Evolutionary conservation across 257 asterid genomes (phyloP), one percentile per base, ranked within the genome.

Genomic region (Solanum ahanhuiri): DNA sequence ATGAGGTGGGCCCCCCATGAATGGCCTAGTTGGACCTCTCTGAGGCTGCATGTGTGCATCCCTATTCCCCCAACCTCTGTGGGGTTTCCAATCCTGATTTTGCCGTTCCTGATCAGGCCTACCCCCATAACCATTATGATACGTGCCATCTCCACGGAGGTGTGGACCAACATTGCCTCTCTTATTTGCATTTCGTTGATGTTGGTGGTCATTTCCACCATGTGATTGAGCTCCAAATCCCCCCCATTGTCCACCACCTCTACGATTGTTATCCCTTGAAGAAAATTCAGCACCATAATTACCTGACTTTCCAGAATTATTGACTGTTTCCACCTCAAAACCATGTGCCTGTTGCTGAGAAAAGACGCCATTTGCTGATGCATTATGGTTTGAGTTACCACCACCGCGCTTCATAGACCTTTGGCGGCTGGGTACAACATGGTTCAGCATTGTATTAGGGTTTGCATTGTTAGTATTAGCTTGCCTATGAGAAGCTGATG

Each of bases 101-200:
- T 90, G 91, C 33, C 93, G 91, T 48, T 91, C 95, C 86, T 91
- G 98, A 86, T 95, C 97, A 34, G 96, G 96, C 82, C 95, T 87
- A 34, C 94, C 93, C 60, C 93, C 94, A 86, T 89, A 88, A 57
- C 84, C 90, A 76, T 90, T 91, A 83, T 91, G 91, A 72, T 91
- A 85, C 58, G 92, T 85, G 45, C 94, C 95, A 87, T 94, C 94
- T 3, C 95, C 97, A 85, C 93, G 94, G 81, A 87, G 82, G 25
- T 89, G 90, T n/a, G 94, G 91, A 37, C 95, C 95, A 60, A 92
- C 90, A 83, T 79, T 90, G 75, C 93, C 92, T 91, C 96, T 92
- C 83, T 93, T 93, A 73, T 85, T 92, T n/a, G 94, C 37, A 88
- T 85, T 87, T 33, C 92, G 91, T 18, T 90, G 97, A 20, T 91